These are phyloP conservation scores for Zygosaccharomyces sapae DNA, from an alignment of 1,139 yeast species.

Conservation along the genomic window DNA sequence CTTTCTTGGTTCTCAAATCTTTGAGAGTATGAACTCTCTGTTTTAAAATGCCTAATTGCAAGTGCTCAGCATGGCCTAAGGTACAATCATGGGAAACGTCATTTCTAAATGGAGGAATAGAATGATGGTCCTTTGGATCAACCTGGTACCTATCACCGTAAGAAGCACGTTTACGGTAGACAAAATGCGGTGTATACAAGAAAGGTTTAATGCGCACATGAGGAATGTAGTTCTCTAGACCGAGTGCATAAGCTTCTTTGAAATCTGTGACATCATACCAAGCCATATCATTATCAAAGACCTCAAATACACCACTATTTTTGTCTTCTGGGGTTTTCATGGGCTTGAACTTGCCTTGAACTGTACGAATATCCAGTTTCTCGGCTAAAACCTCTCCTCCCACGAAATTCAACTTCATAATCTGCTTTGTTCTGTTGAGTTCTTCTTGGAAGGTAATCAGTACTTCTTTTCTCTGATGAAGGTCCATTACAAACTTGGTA, in stretches of 20 bases:
- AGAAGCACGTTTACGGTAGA: conserved; percentile 65
- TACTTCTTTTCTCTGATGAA: conserved; percentile 80
- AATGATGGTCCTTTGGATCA: conserved; percentile 36
- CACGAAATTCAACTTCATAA: conserved; percentile 56
- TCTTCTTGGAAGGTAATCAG: conserved; percentile 54
- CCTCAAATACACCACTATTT: conserved; percentile 25
- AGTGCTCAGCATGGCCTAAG: conserved; percentile 40
- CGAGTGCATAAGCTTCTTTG: conserved; percentile 54
- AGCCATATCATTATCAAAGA: conserved; percentile 44
- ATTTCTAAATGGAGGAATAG: conserved; percentile 40
- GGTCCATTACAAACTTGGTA: conserved; percentile 62
- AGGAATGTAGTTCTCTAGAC: conserved; percentile 45
- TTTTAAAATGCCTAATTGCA: conserved; percentile 21
- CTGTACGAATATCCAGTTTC: conserved; percentile 63
- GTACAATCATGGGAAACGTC: conserved; percentile 62
- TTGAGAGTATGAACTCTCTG: conserved; percentile 27
- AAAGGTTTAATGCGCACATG: conserved; percentile 59
- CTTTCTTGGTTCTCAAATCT: conserved; percentile 24
- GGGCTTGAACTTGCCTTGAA: conserved; percentile 66
- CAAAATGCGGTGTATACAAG: conserved; percentile 68
- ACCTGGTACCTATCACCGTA: conserved; percentile 40
- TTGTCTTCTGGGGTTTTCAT: conserved; percentile 40
- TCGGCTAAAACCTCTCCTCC: conserved; percentile 29
- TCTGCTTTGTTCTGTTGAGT: conserved; percentile 51
- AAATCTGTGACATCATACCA: conserved; percentile 87